These are phyloP conservation scores for Ramicandelaber brevisporus DNA, from an alignment of 192 early-diverging fungal genomes.

Conservation along the genomic window DNA sequence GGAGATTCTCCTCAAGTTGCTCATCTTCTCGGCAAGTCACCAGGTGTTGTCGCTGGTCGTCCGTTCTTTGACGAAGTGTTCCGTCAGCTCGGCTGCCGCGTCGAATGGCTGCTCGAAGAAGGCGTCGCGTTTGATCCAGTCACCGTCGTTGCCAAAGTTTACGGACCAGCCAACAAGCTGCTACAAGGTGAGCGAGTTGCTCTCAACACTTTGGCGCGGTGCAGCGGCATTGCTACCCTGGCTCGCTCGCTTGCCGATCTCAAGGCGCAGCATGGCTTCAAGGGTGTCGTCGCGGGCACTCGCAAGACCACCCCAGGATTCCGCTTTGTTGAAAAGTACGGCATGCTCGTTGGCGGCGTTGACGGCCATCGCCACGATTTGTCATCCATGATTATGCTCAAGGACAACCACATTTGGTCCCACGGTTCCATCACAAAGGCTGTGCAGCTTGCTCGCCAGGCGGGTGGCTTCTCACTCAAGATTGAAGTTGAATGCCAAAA, in stretches of 20 bases:
- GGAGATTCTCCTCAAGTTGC: slow-evolving; percentile 62
- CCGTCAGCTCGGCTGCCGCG: slow-evolving; percentile 63
- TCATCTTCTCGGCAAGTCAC: slow-evolving; percentile 63
- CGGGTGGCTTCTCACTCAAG: slow-evolving; percentile 79
- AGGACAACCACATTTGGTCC: slow-evolving; percentile 97
- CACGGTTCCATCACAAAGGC: slow-evolving; percentile 81
- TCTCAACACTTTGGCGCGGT: slow-evolving; percentile 80
- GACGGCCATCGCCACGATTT: slow-evolving; percentile 95
- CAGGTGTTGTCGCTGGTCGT: slow-evolving; percentile 74
- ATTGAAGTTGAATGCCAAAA: slow-evolving; percentile 92
- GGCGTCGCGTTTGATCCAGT: slow-evolving; percentile 58
- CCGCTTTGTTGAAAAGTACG: slow-evolving; percentile 93
- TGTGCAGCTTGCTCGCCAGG: slow-evolving; percentile 45
- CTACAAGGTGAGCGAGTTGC: slow-evolving; percentile 84
- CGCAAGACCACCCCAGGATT: slow-evolving; percentile 97
- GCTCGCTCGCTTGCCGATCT: slow-evolving; percentile 18
- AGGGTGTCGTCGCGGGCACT: slow-evolving; percentile 79
- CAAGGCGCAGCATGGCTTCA: slow-evolving; percentile 42
- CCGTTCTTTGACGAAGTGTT: slow-evolving; percentile 96
- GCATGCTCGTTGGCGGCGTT: slow-evolving; percentile 84
- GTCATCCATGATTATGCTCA: slow-evolving; percentile 96
- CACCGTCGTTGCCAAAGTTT: slow-evolving; percentile 45
- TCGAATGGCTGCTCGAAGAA: slow-evolving; percentile 65
- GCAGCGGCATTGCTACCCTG: slow-evolving; percentile 71
- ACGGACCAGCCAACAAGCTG: slow-evolving; percentile 55